Percentiles rank a stretch among this genome's conserved stretches.
These are phyloP conservation scores for Penicillium nordicum DNA, from an alignment of 2,329 filamentous ascomycete genomes.

Conservation along the genomic window DNA sequence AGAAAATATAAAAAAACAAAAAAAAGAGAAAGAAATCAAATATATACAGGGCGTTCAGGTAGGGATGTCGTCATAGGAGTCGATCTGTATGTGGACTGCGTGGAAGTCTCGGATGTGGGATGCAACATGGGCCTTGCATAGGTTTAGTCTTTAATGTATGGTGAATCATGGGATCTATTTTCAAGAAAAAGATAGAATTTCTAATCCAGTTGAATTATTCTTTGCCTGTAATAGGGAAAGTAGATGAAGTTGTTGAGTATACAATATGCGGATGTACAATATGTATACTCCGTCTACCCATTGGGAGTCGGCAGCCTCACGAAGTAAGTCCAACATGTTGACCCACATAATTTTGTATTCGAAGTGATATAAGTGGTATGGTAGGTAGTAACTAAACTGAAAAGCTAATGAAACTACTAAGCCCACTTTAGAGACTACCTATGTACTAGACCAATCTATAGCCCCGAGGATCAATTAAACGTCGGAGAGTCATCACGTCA, in stretches of 20 bases:
- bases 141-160: neutral
- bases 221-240: neutral
- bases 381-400: neutral
- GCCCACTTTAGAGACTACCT: neutral
- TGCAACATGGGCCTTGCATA: conserved; percentile 11
- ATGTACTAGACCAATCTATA: neutral
- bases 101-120: conserved; percentile 15
- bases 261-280: conserved; percentile 7
- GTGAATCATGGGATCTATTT: neutral
- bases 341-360: conserved; percentile 1
- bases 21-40: neutral
- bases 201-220: neutral
- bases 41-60: neutral
- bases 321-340: neutral
- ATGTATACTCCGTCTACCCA: conserved; percentile 1
- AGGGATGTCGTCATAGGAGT: conserved; percentile 12
- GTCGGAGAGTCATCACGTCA: conserved; percentile 22
- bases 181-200: neutral
- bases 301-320: neutral
- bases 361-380: conserved; percentile 4
- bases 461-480: neutral
- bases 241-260: no score
- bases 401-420: neutral
- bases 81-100: conserved; percentile 3
- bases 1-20: neutral